Conservation (phyloP, 2,329 filamentous ascomycete species). For the Basipetospora chlamydospora region DNA sequence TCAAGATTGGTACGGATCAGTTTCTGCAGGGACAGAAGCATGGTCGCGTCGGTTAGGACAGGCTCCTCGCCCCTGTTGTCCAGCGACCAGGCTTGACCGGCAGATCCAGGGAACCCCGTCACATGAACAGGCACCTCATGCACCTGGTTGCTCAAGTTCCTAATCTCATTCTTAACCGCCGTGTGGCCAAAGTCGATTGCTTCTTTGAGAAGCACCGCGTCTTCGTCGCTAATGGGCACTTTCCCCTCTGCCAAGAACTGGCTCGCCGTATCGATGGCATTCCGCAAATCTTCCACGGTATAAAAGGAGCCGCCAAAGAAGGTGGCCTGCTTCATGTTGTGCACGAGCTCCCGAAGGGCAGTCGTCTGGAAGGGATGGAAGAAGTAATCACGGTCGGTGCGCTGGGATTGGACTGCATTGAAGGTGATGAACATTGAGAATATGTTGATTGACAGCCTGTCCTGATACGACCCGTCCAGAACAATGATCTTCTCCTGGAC, state of each 20-base stretch:
- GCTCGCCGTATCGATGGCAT: constrained; percentile 49
- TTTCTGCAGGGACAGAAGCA: constrained; percentile 38
- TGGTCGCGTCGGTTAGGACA: constrained; percentile 32
- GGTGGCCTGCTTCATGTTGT: constrained; percentile 67
- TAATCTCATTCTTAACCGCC: constrained; percentile 46
- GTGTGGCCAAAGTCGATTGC: constrained; percentile 51
- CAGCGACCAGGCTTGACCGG: constrained; percentile 54
- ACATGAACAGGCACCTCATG: constrained; percentile 71
- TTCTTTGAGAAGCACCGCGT: constrained; percentile 43
- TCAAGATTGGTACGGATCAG: constrained; percentile 30
- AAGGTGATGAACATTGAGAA: constrained; percentile 74
- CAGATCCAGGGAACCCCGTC: constrained; percentile 47
- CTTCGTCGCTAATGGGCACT: constrained; percentile 42
- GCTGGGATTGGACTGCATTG: constrained; percentile 79
- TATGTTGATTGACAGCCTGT: constrained; percentile 68
- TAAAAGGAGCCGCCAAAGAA: constrained; percentile 78
- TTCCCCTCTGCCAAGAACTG: constrained; percentile 51
- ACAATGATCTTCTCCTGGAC: constrained; percentile 58
- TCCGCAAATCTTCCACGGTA: constrained; percentile 44
- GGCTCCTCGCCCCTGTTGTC: constrained; percentile 32
- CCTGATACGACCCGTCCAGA: constrained; percentile 70
- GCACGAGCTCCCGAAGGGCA: constrained; percentile 52
- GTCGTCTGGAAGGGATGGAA: constrained; percentile 65
- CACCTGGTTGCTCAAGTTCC: constrained; percentile 49
- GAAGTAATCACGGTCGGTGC: constrained; percentile 73